A percentile compares a stretch with the other conserved stretches of the same genome.
Conservation (phyloP, 495 filamentous ascomycete genomes). For the Stereocaulon alpinum region DNA sequence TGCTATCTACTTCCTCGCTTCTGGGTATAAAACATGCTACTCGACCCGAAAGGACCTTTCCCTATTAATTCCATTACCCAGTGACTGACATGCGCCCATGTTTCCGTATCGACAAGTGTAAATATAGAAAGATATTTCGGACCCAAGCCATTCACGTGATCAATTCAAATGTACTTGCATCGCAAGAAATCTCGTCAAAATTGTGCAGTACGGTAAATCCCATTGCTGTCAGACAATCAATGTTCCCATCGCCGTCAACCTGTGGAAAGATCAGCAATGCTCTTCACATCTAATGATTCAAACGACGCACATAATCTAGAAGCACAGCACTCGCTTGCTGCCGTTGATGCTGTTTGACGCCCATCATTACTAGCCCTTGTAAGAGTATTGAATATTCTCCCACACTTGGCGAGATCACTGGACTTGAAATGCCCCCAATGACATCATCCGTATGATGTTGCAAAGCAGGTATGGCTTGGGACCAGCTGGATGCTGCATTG, state of each 20-base stretch:
- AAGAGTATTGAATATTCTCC: constrained; percentile 61
- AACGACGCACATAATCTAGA: constrained; percentile 59
- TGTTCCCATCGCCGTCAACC: constrained; percentile 61
- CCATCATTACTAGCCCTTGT: constrained; percentile 72
- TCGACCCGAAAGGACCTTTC: not conserved
- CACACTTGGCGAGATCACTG: constrained; percentile 59
- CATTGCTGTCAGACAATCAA: constrained; percentile 62
- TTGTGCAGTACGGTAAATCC: constrained; percentile 65
- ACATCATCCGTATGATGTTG: constrained; percentile 38
- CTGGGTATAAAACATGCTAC: not conserved
- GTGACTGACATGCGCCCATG: not conserved
- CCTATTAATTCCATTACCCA: not conserved
- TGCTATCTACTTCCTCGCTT: not conserved
- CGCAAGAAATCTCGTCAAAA: constrained; percentile 73
- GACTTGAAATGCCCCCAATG: constrained; percentile 68
- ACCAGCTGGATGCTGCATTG: constrained; percentile 53
- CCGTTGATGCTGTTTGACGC: constrained; percentile 71
- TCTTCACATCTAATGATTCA: not conserved
- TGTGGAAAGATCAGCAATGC: constrained; percentile 29
- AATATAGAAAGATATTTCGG: not conserved
- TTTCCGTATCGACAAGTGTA: not conserved
- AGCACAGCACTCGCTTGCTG: constrained; percentile 59
- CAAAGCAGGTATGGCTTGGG: constrained; percentile 60
- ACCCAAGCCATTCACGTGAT: constrained; percentile 19
- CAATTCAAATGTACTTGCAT: constrained; percentile 56